Evolutionary conservation across 2,329 filamentous ascomycete genomes (phyloP).

Genomic region (Colletotrichum siamense): DNA sequence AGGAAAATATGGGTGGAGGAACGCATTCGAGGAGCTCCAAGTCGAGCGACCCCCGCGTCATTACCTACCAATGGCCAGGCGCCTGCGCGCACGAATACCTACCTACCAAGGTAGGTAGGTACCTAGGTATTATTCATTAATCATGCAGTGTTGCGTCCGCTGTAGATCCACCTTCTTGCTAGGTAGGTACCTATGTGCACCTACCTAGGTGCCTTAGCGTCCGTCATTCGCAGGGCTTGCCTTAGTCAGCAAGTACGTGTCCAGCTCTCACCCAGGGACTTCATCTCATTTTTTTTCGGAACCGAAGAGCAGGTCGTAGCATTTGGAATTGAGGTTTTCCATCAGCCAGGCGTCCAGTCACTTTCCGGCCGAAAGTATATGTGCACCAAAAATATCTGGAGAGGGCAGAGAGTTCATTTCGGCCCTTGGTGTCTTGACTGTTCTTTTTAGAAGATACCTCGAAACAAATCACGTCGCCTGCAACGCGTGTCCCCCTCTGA

Average conservation of each 20-base stretch:
- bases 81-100: too few species aligned
- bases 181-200: background rate
- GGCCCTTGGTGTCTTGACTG: background rate
- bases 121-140: too few species aligned
- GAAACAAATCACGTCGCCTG: background rate
- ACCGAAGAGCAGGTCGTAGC: background rate
- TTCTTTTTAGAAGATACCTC: background rate
- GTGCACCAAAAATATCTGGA: background rate
- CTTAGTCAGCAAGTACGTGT: constrained; percentile 9
- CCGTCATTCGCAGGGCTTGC: background rate
- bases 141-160: background rate
- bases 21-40: background rate
- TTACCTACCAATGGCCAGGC: background rate
- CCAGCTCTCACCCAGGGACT: background rate
- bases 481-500: background rate
- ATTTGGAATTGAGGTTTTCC: background rate
- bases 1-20: background rate
- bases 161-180: background rate
- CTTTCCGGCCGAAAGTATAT: background rate
- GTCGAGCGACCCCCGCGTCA: background rate
- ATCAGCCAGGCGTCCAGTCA: background rate
- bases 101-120: too few species aligned
- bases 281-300: background rate
- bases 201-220: background rate
- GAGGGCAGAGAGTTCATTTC: background rate